Evolutionary conservation across 345 rosid genomes (phyloP).

Genomic region (Eucalyptus curtisii): DNA sequence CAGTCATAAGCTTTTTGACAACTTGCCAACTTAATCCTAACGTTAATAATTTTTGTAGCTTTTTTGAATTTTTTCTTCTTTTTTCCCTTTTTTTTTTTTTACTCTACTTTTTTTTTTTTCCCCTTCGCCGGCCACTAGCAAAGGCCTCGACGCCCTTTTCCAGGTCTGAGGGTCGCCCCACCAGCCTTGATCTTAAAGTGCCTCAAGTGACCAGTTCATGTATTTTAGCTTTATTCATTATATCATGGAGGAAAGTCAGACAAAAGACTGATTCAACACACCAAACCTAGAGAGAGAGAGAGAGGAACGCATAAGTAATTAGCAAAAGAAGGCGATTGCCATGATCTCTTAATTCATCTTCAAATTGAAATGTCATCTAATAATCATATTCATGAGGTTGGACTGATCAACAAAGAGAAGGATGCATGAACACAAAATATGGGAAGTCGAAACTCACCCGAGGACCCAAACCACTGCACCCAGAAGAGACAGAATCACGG

Average conservation of each 20-base stretch:
- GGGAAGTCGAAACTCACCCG: constrained; percentile 9
- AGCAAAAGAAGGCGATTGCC: neutral
- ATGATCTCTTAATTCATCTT: neutral
- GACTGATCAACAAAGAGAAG: neutral
- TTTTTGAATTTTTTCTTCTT: rapidly evolving
- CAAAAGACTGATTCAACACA: neutral
- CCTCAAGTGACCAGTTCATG: neutral
- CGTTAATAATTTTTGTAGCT: no score
- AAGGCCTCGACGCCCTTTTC: neutral
- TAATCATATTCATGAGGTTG: neutral
- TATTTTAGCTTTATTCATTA: neutral
- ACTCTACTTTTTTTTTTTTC: no score
- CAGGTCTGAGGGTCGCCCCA: neutral
- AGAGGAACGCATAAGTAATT: neutral
- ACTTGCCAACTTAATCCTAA: no score
- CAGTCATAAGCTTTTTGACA: neutral
- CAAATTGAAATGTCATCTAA: neutral
- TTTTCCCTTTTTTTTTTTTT: rapidly evolving
- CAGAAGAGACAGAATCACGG: constrained; percentile 16
- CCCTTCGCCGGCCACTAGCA: neutral
- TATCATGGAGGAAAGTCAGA: neutral
- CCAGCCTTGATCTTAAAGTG: neutral
- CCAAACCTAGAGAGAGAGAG: neutral
- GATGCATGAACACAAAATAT: neutral
- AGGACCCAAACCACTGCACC: constrained; percentile 26